Evolutionary conservation across 306 rosid species (phyloP), one percentile per base, ranked within the genome.

Genomic region (Dryas octopetala): DNA sequence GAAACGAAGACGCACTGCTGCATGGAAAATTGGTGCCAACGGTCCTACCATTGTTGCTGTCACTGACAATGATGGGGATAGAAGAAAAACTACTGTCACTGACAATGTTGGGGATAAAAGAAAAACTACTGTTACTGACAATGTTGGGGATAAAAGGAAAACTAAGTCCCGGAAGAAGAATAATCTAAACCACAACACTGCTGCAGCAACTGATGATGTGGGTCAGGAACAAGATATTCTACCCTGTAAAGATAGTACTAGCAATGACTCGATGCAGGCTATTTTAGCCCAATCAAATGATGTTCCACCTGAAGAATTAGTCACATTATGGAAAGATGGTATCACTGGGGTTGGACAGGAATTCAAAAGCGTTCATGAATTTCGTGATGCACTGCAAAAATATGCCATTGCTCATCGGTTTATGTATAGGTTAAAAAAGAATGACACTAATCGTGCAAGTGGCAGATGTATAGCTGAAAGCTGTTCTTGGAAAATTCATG

Each of bases 351-450:
- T 78, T 9, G 89, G 86, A 66, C 91, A 85, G 80, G 91, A 75
- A 70, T 87, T 87, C 81, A 80, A 52, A 66, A 73, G 79, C 1
- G 91, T 85, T 41, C 32, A 68, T 26, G 85, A 85, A 73, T 87
- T 87, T 69, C 87, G 91, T 23, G 91, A 85, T 6, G 84, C 83
- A 6, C 80, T 87, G 84, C 91, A 87, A 70, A 87, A 78, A 70
- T 87, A 82, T 82, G 84, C 88, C 57, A 64, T 87, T 58, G 88
- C 91, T 0, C 76, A 82, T 73, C 91, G 80, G 71, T 87, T 87
- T 74, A 78, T 78, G 71, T 85, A 82, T 69, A 82, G 54, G 85
- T 77, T 85, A 40, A 72, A 75, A 59, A 85, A 85, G 78, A 85
- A 87, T 62, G 85, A 85, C 70, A 87, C 85, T 44, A 80, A 69